Evolutionary conservation across 345 rosid species (phyloP).

Genomic region (sweet orange (Citrus sinensis)): DNA sequence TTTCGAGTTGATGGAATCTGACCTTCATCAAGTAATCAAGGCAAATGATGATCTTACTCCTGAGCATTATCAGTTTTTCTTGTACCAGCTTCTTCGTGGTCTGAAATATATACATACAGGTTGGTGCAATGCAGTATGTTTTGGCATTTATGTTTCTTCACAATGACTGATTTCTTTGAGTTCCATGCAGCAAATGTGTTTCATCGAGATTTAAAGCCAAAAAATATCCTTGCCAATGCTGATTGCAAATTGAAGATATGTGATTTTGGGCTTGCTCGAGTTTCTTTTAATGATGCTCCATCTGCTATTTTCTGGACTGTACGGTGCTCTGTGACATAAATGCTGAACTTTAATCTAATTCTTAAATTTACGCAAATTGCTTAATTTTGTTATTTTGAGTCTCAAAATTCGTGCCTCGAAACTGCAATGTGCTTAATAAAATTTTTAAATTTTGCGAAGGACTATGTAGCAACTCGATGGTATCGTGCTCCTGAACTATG

Average conservation of each 20-base stretch:
- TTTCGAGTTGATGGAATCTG: slow-evolving; percentile 98
- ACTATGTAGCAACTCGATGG: slow-evolving; percentile 99
- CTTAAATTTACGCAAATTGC: neutral
- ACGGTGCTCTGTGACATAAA: slow-evolving; percentile 31
- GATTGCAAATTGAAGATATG: slow-evolving; percentile 98
- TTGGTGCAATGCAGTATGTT: slow-evolving; percentile 25
- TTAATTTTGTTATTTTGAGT: neutral
- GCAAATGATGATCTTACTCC: slow-evolving; percentile 97
- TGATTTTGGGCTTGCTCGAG: slow-evolving; percentile 99
- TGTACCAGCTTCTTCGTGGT: slow-evolving; percentile 98
- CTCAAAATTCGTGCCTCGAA: slow-evolving; percentile 4
- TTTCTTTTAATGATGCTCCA: slow-evolving; percentile 93
- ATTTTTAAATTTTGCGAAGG: slow-evolving; percentile 41
- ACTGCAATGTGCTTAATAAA: slow-evolving; percentile 9
- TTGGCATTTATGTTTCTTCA: slow-evolving; percentile 1
- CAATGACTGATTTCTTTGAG: slow-evolving; percentile 14
- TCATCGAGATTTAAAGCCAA: slow-evolving; percentile 96
- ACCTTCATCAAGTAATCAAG: slow-evolving; percentile 94
- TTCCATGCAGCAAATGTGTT: slow-evolving; percentile 81
- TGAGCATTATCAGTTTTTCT: slow-evolving; percentile 92
- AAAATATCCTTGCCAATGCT: slow-evolving; percentile 98
- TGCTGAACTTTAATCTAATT: slow-evolving; percentile 1
- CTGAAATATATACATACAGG: slow-evolving; percentile 91
- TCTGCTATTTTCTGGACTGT: slow-evolving; percentile 99
- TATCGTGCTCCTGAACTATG: slow-evolving; percentile 99